Percentiles rank a stretch among this genome's conserved stretches.
phyloP scores from a whole-genome alignment of 768 basidiomycete species.

The Suillus subaureus region DNA sequence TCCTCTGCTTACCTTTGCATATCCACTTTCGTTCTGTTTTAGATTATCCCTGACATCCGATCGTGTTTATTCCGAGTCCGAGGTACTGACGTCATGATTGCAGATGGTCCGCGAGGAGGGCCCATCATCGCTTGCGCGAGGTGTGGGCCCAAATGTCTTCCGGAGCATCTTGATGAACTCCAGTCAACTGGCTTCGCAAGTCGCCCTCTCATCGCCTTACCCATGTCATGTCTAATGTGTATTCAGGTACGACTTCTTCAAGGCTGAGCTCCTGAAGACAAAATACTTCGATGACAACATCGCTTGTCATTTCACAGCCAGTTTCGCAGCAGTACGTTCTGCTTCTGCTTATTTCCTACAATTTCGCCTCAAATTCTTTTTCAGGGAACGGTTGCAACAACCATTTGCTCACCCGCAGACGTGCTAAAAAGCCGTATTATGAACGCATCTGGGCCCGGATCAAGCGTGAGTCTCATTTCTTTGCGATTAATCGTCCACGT shows the following conservation, averaged over 20 bases:
- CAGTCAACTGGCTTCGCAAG: conserved; percentile 87
- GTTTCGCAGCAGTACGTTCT: conserved; percentile 74
- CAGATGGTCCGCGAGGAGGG: conserved; percentile 92
- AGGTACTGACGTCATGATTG: background rate
- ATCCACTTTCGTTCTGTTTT: background rate
- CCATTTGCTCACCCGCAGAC: conserved; percentile 87
- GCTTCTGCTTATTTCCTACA: background rate
- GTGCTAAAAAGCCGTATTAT: conserved; percentile 89
- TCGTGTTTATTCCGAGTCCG: background rate
- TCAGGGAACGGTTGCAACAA: conserved; percentile 86
- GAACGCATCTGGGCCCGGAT: conserved; percentile 85
- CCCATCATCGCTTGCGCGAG: conserved; percentile 69
- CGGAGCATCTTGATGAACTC: conserved; percentile 90
- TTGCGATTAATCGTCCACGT: background rate
- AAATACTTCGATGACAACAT: conserved; percentile 82
- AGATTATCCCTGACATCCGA: conserved; percentile 13
- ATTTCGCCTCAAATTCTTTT: background rate
- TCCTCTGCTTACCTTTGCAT: background rate
- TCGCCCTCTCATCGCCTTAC: conserved; percentile 13
- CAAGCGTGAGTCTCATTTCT: conserved; percentile 50
- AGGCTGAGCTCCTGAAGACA: conserved; percentile 75
- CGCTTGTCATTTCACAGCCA: conserved; percentile 79
- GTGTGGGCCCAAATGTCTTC: conserved; percentile 83
- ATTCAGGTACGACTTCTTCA: conserved; percentile 87
- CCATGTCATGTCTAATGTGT: background rate